A percentile compares a stretch with the other conserved stretches of the same genome.
Evolutionary conservation across 306 rosid species (phyloP).

Genomic region (Rosa rugosa): DNA sequence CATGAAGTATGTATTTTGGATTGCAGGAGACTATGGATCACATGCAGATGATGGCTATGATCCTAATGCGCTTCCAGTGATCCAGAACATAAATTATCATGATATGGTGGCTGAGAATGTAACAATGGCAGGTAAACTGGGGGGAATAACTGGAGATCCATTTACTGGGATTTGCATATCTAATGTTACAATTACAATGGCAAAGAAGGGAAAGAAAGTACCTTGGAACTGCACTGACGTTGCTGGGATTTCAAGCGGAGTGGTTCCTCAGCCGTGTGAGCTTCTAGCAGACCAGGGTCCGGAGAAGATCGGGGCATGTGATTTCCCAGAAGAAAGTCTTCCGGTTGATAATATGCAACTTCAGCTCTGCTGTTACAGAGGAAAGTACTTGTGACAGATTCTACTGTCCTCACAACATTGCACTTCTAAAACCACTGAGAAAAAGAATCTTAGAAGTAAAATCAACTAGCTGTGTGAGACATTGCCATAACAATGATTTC

Average conservation of each 20-base stretch:
- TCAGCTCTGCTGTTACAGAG: constrained; percentile 48
- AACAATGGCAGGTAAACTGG: constrained; percentile 65
- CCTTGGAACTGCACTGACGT: constrained; percentile 69
- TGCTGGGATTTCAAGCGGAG: constrained; percentile 61
- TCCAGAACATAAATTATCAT: constrained; percentile 51
- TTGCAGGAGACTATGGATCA: constrained; percentile 74
- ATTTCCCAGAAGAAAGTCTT: constrained; percentile 53
- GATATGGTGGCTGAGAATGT: constrained; percentile 68
- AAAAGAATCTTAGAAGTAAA: neutral
- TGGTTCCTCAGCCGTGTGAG: constrained; percentile 57
- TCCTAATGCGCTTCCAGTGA: constrained; percentile 62
- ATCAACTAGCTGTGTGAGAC: neutral
- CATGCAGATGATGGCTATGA: constrained; percentile 64
- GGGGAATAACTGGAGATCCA: constrained; percentile 59
- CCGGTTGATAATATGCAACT: constrained; percentile 48
- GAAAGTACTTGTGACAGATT: constrained; percentile 30
- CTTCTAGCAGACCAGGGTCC: constrained; percentile 54
- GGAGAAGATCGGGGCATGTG: constrained; percentile 33
- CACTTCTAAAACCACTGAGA: neutral
- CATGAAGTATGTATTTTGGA: constrained; percentile 86
- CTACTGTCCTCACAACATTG: neutral
- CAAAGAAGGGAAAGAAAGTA: constrained; percentile 52
- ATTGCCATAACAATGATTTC: neutral
- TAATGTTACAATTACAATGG: constrained; percentile 58
- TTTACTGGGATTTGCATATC: constrained; percentile 73